Conservation (phyloP, 345 rosid genomes). For the Turnera subulata region DNA sequence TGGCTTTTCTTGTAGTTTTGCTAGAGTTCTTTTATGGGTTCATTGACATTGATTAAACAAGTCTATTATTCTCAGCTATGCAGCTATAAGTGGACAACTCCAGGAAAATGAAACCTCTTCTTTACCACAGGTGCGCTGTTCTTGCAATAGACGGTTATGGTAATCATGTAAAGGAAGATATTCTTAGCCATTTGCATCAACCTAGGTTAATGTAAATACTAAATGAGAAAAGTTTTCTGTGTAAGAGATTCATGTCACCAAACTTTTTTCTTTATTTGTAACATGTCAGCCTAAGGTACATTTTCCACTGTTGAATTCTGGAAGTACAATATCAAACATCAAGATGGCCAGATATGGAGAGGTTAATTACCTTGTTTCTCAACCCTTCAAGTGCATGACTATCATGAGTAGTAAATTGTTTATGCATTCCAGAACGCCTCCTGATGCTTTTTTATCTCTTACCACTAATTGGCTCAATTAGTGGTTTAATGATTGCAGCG, state of each 20-base stretch:
- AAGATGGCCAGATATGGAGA: constrained; percentile 55
- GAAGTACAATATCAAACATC: constrained; percentile 29
- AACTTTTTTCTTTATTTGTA: background rate
- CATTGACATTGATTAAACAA: background rate
- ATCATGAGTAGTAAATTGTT: too few species aligned
- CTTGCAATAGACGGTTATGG: too few species aligned
- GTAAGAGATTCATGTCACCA: too few species aligned
- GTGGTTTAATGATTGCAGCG: constrained; percentile 72
- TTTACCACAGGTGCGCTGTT: constrained; percentile 24
- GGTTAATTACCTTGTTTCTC: constrained; percentile 30
- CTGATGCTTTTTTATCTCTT: too few species aligned
- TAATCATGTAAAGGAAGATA: too few species aligned
- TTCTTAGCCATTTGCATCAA: too few species aligned
- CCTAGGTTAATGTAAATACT: background rate
- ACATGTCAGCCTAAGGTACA: constrained; percentile 37
- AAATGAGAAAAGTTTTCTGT: too few species aligned
- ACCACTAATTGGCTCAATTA: constrained; percentile 33
- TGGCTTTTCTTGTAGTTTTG: background rate
- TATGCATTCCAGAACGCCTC: too few species aligned
- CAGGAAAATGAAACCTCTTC: constrained; percentile 20
- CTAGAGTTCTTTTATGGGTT: background rate
- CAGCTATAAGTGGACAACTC: constrained; percentile 52
- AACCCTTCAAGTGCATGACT: background rate
- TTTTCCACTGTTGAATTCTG: constrained; percentile 43
- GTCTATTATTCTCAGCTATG: constrained; percentile 38